Evolutionary conservation across 257 asterid genomes (phyloP), one percentile per base, ranked within the genome.

Genomic region (Penstemon davidsonii): DNA sequence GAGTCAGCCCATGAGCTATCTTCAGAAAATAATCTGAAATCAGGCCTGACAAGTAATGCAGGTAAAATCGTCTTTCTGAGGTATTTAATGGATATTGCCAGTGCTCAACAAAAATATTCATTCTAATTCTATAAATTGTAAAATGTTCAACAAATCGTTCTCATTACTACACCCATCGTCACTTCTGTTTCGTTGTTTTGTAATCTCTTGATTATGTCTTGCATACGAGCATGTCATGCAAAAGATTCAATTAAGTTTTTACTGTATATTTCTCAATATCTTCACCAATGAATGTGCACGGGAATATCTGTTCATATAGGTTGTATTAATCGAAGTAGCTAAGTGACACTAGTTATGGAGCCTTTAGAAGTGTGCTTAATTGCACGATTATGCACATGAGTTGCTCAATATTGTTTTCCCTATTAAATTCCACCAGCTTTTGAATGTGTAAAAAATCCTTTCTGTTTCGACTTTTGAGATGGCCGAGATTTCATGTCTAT

Each of bases 21-120:
- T 62, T 62, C 88, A 18, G 85, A 78, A 55, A 74, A 80, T 71
- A 81, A 72, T 52, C 85, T 75, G 70, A 85, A 84, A 80, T 66
- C 77, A 64, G 75, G 73, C 50, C 60, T 70, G 60, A 73, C 72
- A 54, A 66, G 71, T 61, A 81, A 56, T 74, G 49, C 81, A 19
- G 91, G 97, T 90, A 86, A 69, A 74, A 25, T 25, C 52, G 67
- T 66, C 71, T 75, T 58, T 18, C 18, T 51, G 4, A 25, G 33
- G 51, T 38, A 47, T 55, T 68, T 12, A 39, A 25, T 25, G 33
- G 33, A 25, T 25, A 25, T 25, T 25, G 33, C 33, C 33, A 25
- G 33, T 25, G 33, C 33, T 25, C 33, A 25, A 25, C 33, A 25
- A 55, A 64, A 51, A 50, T 25, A 25, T 25, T 25, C 33, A 2